phyloP scores from a whole-genome alignment of 306 rosid species.

The Trichosanthes cucumerina region DNA sequence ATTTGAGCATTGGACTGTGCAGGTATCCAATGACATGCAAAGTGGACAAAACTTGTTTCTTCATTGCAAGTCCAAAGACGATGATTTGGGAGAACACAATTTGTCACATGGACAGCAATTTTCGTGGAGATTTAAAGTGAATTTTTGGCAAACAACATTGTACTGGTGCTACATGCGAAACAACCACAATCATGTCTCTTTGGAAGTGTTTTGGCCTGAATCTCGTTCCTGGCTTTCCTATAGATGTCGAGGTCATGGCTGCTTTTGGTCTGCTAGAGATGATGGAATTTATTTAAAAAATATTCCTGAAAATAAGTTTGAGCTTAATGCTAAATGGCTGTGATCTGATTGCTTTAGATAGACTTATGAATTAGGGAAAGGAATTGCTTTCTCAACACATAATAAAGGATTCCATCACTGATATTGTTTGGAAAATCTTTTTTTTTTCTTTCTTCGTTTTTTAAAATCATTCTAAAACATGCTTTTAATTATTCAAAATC shows the following conservation, averaged over 20 bases:
- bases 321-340: not conserved
- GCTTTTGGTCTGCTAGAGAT: not conserved
- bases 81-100: not conserved
- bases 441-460: too few species aligned
- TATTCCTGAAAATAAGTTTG: not conserved
- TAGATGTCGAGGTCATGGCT: not conserved
- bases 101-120: not conserved
- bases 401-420: too few species aligned
- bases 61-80: not conserved
- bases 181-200: not conserved
- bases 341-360: too few species aligned
- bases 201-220: not conserved
- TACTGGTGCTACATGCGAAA: not conserved
- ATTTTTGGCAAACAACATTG: not conserved
- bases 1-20: not conserved
- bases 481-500: too few species aligned
- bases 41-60: not conserved
- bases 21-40: not conserved
- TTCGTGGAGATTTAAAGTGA: not conserved
- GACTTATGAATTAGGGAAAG: too few species aligned
- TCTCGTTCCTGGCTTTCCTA: not conserved
- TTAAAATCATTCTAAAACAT: too few species aligned
- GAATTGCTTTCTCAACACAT: too few species aligned
- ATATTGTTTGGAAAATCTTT: too few species aligned
- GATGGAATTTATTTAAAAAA: not conserved